Evolutionary conservation across 2,329 filamentous ascomycete genomes (phyloP).

Genomic region (Apiospora malaysiana): DNA sequence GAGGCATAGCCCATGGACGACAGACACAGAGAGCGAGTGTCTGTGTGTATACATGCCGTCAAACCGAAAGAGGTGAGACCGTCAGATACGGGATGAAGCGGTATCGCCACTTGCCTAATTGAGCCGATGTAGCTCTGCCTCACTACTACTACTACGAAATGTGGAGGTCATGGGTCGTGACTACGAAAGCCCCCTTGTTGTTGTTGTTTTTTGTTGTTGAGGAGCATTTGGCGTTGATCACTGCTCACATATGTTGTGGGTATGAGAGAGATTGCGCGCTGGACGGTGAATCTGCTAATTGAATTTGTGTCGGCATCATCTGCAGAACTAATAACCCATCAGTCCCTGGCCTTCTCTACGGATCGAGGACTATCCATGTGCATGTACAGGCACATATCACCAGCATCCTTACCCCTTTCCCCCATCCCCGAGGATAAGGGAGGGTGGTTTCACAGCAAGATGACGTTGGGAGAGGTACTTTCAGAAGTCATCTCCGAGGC

Average conservation of each 20-base stretch:
- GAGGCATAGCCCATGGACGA: not conserved
- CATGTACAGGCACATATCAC: not conserved
- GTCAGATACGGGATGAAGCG: not conserved
- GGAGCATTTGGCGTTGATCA: not conserved
- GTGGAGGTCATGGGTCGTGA: not conserved
- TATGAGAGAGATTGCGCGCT: not conserved
- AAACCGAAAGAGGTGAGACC: not conserved
- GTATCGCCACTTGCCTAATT: not conserved
- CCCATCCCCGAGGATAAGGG: not conserved
- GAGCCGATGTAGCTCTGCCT: not conserved
- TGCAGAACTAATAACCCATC: not conserved
- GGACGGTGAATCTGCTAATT: not conserved
- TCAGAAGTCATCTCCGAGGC: not conserved
- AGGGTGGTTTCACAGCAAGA: not conserved
- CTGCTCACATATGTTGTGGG: not conserved
- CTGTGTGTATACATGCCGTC: conserved; percentile 12
- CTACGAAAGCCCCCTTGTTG: not conserved
- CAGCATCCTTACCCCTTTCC: not conserved
- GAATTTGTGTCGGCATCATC: not conserved
- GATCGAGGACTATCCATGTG: not conserved
- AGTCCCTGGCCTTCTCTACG: not conserved
- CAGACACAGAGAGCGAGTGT: not conserved
- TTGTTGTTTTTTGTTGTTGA: conserved; percentile 5
- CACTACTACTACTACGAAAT: not conserved
- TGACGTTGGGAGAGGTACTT: not conserved